phyloP scores from a whole-genome alignment of 257 asterid species.

The Striga asiatica region DNA sequence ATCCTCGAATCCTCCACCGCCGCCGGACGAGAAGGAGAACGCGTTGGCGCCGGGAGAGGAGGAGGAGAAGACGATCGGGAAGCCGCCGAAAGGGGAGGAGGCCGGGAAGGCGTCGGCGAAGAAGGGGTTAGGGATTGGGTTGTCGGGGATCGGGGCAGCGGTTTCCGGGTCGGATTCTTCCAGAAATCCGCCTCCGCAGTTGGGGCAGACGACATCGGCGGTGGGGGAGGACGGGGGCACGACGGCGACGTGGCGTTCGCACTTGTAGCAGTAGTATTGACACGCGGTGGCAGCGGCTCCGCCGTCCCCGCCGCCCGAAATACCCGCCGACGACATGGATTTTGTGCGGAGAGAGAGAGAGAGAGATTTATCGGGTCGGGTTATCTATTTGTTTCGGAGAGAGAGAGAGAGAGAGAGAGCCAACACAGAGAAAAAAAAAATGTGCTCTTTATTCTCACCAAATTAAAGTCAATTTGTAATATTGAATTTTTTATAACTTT shows the following conservation, averaged over 20 bases:
- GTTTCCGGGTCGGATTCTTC: slow-evolving; percentile 57
- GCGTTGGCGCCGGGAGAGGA: slow-evolving; percentile 8
- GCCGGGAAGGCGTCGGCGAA: slow-evolving; percentile 16
- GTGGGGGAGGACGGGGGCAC: slow-evolving; percentile 39
- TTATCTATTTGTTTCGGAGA: no score
- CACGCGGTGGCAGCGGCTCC: slow-evolving; percentile 12
- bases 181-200: slow-evolving; percentile 52
- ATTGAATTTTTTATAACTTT: no score
- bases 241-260: slow-evolving; percentile 45
- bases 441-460: no score
- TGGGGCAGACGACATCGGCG: slow-evolving; percentile 64
- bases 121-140: slow-evolving; percentile 21
- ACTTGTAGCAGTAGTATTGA: slow-evolving; percentile 55
- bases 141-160: slow-evolving; percentile 24
- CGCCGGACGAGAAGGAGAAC: slow-evolving; percentile 12
- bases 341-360: no score
- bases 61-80: slow-evolving; percentile 22
- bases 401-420: no score
- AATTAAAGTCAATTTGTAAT: no score
- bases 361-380: no score
- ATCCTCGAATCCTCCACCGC: slow-evolving; percentile 15
- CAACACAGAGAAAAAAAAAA: no score
- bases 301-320: slow-evolving; percentile 22
- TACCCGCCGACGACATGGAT: slow-evolving; percentile 36
- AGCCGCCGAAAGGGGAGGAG: slow-evolving; percentile 19